Percentiles rank a stretch among this genome's conserved stretches.
phyloP scores from a whole-genome alignment of 148 eudicot species.

The Beta vulgaris region DNA sequence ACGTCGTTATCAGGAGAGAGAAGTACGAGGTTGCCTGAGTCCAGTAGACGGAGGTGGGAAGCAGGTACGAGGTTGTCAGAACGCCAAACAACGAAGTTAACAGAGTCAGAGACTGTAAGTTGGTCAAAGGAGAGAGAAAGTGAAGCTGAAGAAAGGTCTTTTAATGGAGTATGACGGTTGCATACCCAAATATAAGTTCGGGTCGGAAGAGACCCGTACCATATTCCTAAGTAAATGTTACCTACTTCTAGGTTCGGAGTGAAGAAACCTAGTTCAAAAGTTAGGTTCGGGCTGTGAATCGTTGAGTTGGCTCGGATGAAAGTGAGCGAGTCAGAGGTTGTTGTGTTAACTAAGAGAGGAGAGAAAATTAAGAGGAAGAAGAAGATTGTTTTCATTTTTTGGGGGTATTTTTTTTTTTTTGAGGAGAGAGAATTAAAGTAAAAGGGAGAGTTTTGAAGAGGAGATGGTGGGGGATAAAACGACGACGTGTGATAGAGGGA shows the following conservation, averaged over 20 bases:
- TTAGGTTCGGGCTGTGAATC: constrained; percentile 41
- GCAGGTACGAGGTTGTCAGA: constrained; percentile 29
- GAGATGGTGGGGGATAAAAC: background rate
- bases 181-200: constrained; percentile 76
- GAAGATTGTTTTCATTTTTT: background rate
- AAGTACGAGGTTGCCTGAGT: constrained; percentile 56
- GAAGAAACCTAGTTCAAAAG: constrained; percentile 61
- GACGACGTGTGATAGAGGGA: background rate
- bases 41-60: constrained; percentile 39
- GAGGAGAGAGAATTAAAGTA: background rate
- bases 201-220: constrained; percentile 60
- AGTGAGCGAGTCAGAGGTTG: background rate
- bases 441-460: background rate
- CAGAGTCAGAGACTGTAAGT: constrained; percentile 32
- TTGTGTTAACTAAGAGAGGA: background rate
- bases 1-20: constrained; percentile 16
- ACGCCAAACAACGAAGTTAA: constrained; percentile 37
- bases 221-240: constrained; percentile 54
- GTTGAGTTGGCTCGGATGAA: constrained; percentile 34
- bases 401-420: background rate
- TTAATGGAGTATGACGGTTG: constrained; percentile 51
- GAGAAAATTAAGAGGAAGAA: background rate
- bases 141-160: constrained; percentile 25
- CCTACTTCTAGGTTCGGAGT: constrained; percentile 29
- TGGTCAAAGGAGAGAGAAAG: constrained; percentile 39